Evolutionary conservation across 202 grass and related monocot species (phyloP), one percentile per base, ranked within the genome.

Genomic region (Brachypodium distachyon): DNA sequence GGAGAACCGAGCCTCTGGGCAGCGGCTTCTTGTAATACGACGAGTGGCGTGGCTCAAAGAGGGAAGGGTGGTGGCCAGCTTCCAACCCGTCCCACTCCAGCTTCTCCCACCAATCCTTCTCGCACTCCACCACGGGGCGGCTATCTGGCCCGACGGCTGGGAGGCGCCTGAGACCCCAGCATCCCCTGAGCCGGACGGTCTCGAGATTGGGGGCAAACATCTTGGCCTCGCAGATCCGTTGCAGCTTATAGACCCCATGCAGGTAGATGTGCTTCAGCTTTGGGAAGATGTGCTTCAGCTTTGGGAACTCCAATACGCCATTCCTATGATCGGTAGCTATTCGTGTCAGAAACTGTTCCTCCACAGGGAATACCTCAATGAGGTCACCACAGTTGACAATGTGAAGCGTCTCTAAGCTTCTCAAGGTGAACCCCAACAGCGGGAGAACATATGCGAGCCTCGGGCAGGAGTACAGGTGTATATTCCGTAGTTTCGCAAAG

Each of bases 261-360:
- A 87, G 11, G 38, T 66, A 1, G 28, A 82, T 56, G 29, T 66
- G 21, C 58, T 73, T 84, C 5, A 84, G 19, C 0, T 47, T 49
- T 3, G 46, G 16, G 67, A 84, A 73, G 28, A 82, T 56, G 29
- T 66, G 21, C 58, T 73, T 84, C 5, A 84, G 19, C 0, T 47
- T 49, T 3, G 46, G 16, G 67, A 84, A 73, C 9, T 17, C 0
- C 1, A 48, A 10, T 6, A 6, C 1, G 13, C 2, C 34, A 18
- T 27, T 28, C 6, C 1, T 14, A 9, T 10, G 1, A 0, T n/a
- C 0, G 0, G 0, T 14, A 12, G 46, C 21, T 19, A 9, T 37
- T 5, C 6, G 0, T 0, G 3, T 0, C 1, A 36, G 25, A 5
- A 10, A 6, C 4, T 0, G 0, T 3, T 1, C 0, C 2, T 72